Conservation (phyloP, 345 rosid species). For the Brassica nigra region DNA sequence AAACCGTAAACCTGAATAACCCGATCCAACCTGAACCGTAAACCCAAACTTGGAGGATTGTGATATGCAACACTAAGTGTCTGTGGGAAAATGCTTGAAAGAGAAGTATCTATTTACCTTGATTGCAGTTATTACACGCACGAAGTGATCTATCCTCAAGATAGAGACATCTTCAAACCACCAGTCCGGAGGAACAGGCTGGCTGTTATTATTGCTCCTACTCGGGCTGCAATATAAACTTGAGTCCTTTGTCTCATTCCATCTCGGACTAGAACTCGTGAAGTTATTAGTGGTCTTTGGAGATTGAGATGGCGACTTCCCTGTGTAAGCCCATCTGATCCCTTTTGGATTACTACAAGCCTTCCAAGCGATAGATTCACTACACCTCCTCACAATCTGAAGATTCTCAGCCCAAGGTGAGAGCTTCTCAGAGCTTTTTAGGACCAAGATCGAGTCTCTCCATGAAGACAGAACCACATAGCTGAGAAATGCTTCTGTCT, state of each 20-base stretch:
- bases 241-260: not conserved
- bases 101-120: slow-evolving; percentile 46
- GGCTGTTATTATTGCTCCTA: not conserved
- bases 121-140: slow-evolving; percentile 89
- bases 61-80: not conserved
- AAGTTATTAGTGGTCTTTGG: not conserved
- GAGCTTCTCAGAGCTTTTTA: not conserved
- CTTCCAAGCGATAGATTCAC: not conserved
- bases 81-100: slow-evolving; percentile 5
- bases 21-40: too few relatives aligned
- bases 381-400: not conserved
- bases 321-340: not conserved
- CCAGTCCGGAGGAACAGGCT: not conserved
- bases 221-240: not conserved
- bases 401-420: not conserved
- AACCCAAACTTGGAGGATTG: not conserved
- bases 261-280: not conserved
- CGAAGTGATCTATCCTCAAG: slow-evolving; percentile 93
- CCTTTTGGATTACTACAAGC: not conserved
- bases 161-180: slow-evolving; percentile 43
- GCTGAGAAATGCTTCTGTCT: not conserved
- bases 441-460: not conserved
- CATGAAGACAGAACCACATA: not conserved
- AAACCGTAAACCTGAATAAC: too few relatives aligned
- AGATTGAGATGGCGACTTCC: not conserved